phyloP scores from a whole-genome alignment of 2,329 filamentous ascomycete genomes.

The Aspergillus pseudoviridinutans region DNA sequence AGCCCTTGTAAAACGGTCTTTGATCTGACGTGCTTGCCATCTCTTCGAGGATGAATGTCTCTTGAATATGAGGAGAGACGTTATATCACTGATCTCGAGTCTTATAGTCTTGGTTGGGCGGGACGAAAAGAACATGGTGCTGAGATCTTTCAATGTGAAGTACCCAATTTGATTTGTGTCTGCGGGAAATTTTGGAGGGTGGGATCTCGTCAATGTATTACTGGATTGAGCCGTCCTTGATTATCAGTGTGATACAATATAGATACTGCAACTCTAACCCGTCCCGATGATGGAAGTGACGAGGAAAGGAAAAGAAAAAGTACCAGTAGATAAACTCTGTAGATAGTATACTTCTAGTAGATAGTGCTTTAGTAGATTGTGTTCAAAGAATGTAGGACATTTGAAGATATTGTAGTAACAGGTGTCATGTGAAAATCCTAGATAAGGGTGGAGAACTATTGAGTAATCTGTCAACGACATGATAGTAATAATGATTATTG shows the following conservation, averaged over 20 bases:
- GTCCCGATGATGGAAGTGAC: not conserved
- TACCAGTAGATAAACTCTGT: not conserved
- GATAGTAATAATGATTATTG: not conserved
- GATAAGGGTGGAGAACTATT: not conserved
- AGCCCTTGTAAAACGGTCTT: conserved; percentile 67
- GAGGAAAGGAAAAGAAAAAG: too few species aligned
- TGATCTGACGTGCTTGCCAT: conserved; percentile 78
- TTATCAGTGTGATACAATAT: not conserved
- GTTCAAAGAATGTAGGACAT: not conserved
- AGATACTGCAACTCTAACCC: not conserved
- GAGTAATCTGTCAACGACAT: not conserved
- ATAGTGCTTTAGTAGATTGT: too few species aligned
- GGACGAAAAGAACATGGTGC: not conserved
- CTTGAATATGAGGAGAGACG: conserved; percentile 19
- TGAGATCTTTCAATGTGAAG: not conserved
- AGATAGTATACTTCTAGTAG: not conserved
- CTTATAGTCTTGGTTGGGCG: not conserved
- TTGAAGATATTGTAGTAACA: not conserved
- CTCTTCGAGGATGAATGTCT: conserved; percentile 59
- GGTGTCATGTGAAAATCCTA: not conserved
- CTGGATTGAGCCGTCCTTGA: not conserved
- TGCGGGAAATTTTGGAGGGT: not conserved
- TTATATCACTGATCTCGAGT: conserved; percentile 9
- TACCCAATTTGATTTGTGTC: not conserved
- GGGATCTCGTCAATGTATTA: not conserved